Evolutionary conservation across 306 rosid species (phyloP), one percentile per base, ranked within the genome.

Genomic region (Echinosophora koreensis): DNA sequence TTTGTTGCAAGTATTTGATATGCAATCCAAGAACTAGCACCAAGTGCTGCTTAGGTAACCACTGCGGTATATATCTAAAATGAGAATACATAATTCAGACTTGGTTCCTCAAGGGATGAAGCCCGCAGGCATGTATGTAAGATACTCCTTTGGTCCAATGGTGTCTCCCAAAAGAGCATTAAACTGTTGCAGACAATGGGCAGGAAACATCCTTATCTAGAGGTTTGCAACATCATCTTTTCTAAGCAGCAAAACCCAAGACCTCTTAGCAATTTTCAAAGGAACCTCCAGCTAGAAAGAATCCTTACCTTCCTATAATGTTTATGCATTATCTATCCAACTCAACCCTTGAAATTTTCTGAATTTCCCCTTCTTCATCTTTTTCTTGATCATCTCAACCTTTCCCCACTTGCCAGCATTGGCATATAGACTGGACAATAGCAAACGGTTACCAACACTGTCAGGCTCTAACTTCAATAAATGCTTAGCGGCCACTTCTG

Each of bases 311-410:
- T 35, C 49, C 66, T 9, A 70, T n/a, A 49, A 79, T 67, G 32
- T 82, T 30, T 74, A 85, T 69, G 28, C 77, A 69, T 80, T 81
- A 77, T 86, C 90, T 69, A 87, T 88, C 97, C 98, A 92, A 88
- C 98, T 94, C 86, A 90, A 87, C 16, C 97, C 97, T 32, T 91
- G 89, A 76, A 92, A 82, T 78, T 85, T 90, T 59, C 74, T 86
- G 2, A 70, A 52, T 58, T 81, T 89, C n/a, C 87, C 88, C 80
- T 78, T 89, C 86, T 81, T 90, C 76, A 84, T 85, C 76, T 77
- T 85, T 69, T 77, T 92, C 88, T 86, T 92, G 86, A 94, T 76
- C 87, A 86, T 82, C 70, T 89, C 92, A 76, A 89, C 93, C 27
- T 77, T 83, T 68, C 81, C 89, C 95, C 98, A 92, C 71, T 81